A percentile compares a stretch with the other conserved stretches of the same genome.
Evolutionary conservation across 352 stramenopile species (phyloP).

Genomic region (Phytophthora foliorum): DNA sequence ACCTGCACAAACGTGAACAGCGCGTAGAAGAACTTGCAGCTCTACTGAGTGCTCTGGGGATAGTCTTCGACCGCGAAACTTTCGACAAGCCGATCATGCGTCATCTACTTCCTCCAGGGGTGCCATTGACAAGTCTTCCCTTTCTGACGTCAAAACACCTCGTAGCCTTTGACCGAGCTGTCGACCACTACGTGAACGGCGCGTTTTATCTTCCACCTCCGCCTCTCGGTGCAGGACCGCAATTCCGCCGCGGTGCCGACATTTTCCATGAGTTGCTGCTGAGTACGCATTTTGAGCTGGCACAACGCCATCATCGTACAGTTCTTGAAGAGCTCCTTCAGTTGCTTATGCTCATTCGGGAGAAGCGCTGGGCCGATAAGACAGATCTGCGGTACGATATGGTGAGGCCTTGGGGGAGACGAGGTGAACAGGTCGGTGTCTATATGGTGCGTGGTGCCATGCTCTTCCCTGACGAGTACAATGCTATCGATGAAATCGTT

Average conservation of each 20-base stretch:
- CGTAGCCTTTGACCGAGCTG: conserved; percentile 50
- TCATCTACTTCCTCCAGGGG: conserved; percentile 34
- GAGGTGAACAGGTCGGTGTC: conserved; percentile 57
- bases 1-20: conserved; percentile 69
- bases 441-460: conserved; percentile 56
- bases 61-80: conserved; percentile 47
- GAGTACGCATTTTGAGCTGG: conserved; percentile 57
- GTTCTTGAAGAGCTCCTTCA: conserved; percentile 64
- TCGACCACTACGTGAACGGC: conserved; percentile 79
- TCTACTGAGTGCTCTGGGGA: conserved; percentile 46
- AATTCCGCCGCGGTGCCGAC: conserved; percentile 58
- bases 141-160: conserved; percentile 69
- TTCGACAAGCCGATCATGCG: conserved; percentile 57
- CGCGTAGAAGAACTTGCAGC: conserved; percentile 61
- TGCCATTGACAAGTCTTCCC: conserved; percentile 32
- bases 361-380: conserved; percentile 82
- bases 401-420: conserved; percentile 68
- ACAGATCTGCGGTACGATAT: conserved; percentile 78
- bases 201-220: conserved; percentile 66
- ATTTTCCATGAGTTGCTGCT: conserved; percentile 66
- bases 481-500: conserved; percentile 37
- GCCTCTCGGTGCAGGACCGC: conserved; percentile 11
- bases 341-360: conserved; percentile 63
- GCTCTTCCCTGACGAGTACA: conserved; percentile 56
- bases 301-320: conserved; percentile 57